Evolutionary conservation across 106 monocot genomes (phyloP), one percentile per base, ranked within the genome.

Genomic region (Narthecium ossifragum): DNA sequence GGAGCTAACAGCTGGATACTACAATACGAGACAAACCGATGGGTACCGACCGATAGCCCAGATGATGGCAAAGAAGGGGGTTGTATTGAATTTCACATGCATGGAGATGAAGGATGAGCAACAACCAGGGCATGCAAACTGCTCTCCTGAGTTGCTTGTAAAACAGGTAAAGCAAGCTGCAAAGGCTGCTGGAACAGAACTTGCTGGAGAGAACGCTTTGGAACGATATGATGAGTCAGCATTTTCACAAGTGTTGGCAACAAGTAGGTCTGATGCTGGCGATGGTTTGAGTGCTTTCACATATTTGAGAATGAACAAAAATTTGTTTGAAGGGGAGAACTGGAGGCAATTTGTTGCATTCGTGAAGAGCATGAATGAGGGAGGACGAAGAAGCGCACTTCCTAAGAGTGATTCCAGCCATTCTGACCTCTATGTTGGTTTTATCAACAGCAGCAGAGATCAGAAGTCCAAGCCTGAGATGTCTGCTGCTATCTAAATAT

Each of bases 1-100:
- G 1, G 89, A 93, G 52, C 80, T 93, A 10, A 89, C 85, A 0
- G 82, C 85, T 0, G 93, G 93, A 2, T 93, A 93, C 63, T 93
- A 89, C 85, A 93, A 93, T 80, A 86, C 89, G 1, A 37, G 82
- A 18, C 9, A 65, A 20, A 41, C 57, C 10, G 78, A 92, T 5
- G 83, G 86, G 2, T 92, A 92, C 63, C 18, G 72, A 4, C 77
- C 83, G 0, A 61, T 92, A 14, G 92, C 83, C 0, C 29, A 34
- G 37, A 57, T 75, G 80, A 46, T 92, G 52, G 77, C 77, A 6
- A 71, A 45, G 60, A 26, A 59, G 8, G 78, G 80, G 0, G 83
- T 25, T 0, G 74, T 74, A 17, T 49, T 92, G 43, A 87, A 87
- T 69, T 92, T 86, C 71, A 92, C 92, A 0, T 92, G 92, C 46